These are phyloP conservation scores for Penicillium polonicum DNA, from an alignment of 2,329 filamentous ascomycete species.

Conservation along the genomic window DNA sequence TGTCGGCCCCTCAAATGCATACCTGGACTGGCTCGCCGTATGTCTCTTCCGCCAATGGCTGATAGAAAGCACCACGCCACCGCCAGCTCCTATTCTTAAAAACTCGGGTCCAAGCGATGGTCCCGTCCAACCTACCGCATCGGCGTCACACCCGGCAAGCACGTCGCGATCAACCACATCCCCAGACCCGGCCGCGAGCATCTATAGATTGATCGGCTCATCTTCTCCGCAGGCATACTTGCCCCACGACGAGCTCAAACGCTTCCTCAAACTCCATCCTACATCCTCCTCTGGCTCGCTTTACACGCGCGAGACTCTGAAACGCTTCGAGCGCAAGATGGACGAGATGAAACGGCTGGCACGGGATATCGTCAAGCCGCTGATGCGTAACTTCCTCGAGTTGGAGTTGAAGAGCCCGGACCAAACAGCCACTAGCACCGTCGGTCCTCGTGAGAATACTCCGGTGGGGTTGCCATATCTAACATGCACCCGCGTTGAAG, in stretches of 20 bases:
- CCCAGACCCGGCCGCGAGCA: conserved; percentile 56
- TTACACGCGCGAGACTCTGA: conserved; percentile 82
- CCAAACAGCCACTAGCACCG: conserved; percentile 16
- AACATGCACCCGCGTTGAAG: conserved; percentile 63
- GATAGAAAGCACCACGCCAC: conserved; percentile 80
- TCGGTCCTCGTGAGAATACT: conserved; percentile 35
- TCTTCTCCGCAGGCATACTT: conserved; percentile 65
- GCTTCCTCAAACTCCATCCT: conserved; percentile 78
- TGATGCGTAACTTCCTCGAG: conserved; percentile 83
- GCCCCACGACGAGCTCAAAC: conserved; percentile 81
- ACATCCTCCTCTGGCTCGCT: conserved; percentile 55
- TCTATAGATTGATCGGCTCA: conserved; percentile 74
- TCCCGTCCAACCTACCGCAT: conserved; percentile 9
- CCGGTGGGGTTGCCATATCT: conserved; percentile 58
- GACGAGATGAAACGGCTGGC: conserved; percentile 87
- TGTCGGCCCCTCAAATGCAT: conserved; percentile 74
- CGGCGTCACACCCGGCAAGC: conserved; percentile 16
- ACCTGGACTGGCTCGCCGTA: conserved; percentile 85
- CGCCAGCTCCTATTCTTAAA: conserved; percentile 54
- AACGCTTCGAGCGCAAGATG: conserved; percentile 79
- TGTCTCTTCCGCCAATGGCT: conserved; percentile 90
- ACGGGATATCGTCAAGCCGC: conserved; percentile 74
- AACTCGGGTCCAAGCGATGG: conserved; percentile 17
- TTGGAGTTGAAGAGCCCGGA: conserved; percentile 61
- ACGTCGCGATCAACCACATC: conserved; percentile 24